Evolutionary conservation across 1,284 basidiomycete genomes (phyloP), one percentile per base, ranked within the genome.

Genomic region (Cerrena zonata): DNA sequence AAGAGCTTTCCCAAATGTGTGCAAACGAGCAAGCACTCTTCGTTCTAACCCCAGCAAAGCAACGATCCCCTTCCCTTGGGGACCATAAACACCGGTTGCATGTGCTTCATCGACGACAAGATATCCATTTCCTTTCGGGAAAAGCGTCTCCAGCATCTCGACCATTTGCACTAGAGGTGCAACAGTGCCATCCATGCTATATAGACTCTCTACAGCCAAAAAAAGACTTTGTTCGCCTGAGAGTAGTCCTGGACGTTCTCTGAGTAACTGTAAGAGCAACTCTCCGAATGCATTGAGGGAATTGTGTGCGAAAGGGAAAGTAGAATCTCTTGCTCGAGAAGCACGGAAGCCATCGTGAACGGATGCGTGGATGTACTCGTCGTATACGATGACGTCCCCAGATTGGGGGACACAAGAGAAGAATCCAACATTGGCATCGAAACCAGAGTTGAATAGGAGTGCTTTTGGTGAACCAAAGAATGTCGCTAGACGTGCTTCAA

Each of bases 151-250:
- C 37, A 89, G 61, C 2, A 76, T 60, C 13, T 77, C 73, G 13
- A 84, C 76, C 49, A 96, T 84, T 30, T 80, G 76, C 4, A 56
- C 54, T 13, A 97, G 72, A 1, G 92, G 91, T 1, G 89, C 80
- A 52, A 94, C 77, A 44, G 93, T 94, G 15, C 94, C 94, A 61
- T 97, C 94, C 94, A 97, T 98, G 54, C 88, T 91, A 64, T 98
- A 97, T 50, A 97, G 69, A 40, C 82, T 84, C 72, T 97, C 94
- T 15, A 96, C 81, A 0, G 90, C 85, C n/a, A 97, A 64, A 57
- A 92, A 89, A 5, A 87, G 71, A 54, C 75, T 87, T 50, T 65
- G 64, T 30, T 61, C 57, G 0, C 69, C 66, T 3, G 56, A 51
- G 18, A 53, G 58, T n/a, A 84, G 49, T 10, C 63, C 68, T 0